Evolutionary conservation across 2,329 filamentous ascomycete genomes (phyloP).

Genomic region (Cadophora sp.): DNA sequence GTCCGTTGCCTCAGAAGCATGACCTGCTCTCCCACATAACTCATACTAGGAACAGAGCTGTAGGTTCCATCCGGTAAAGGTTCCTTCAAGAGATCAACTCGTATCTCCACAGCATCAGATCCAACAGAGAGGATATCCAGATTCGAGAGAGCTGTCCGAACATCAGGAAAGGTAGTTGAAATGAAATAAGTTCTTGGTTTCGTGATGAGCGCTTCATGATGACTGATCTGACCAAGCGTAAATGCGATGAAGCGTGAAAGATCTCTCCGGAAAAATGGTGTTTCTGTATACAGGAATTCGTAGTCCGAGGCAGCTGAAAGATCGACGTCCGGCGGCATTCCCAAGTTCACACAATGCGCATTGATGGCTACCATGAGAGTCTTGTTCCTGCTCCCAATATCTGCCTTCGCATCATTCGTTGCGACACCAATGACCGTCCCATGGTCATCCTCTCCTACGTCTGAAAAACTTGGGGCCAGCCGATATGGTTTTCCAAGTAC

Average conservation of each 20-base stretch:
- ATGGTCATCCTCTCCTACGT: conserved; percentile 60
- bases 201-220: conserved; percentile 77
- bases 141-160: conserved; percentile 81
- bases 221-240: conserved; percentile 78
- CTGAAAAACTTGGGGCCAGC: conserved; percentile 60
- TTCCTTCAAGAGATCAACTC: conserved; percentile 82
- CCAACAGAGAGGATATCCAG: conserved; percentile 88
- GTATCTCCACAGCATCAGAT: conserved; percentile 83
- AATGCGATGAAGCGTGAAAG: conserved; percentile 81
- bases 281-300: conserved; percentile 82
- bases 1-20: conserved; percentile 85
- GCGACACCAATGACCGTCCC: conserved; percentile 73
- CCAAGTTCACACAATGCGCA: conserved; percentile 75
- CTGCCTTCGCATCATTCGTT: conserved; percentile 60
- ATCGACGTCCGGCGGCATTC: conserved; percentile 69
- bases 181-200: conserved; percentile 85
- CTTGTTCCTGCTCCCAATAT: conserved; percentile 64
- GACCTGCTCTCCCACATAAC: conserved; percentile 85
- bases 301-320: conserved; percentile 79
- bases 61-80: conserved; percentile 67
- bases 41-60: conserved; percentile 74
- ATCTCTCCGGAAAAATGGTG: conserved; percentile 75
- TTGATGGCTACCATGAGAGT: conserved; percentile 73
- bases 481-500: conserved; percentile 77
- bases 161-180: conserved; percentile 87